These are phyloP conservation scores for Cercospora zeina DNA, from an alignment of 2,329 filamentous ascomycete species.

Conservation along the genomic window DNA sequence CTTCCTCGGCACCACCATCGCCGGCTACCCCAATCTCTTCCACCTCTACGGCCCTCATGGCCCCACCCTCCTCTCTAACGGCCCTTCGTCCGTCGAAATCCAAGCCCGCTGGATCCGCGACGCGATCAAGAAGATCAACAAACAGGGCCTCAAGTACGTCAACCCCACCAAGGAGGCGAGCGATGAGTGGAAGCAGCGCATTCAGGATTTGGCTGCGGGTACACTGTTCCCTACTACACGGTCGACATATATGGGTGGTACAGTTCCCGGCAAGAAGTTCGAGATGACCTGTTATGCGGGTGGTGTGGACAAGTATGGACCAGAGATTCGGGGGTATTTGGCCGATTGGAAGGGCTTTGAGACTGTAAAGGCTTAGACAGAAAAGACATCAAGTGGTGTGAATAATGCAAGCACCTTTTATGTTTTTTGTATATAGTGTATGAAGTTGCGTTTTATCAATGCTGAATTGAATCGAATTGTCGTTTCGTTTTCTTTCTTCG, in stretches of 20 bases:
- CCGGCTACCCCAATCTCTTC: constrained; percentile 38
- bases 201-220: constrained; percentile 33
- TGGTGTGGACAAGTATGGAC: constrained; percentile 33
- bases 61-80: constrained; percentile 48
- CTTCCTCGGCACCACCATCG: constrained; percentile 48
- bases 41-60: constrained; percentile 47
- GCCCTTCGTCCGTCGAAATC: constrained; percentile 46
- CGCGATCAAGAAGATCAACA: constrained; percentile 33
- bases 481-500: neutral
- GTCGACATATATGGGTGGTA: constrained; percentile 37
- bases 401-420: neutral
- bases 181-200: constrained; percentile 35
- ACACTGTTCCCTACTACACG: constrained; percentile 35
- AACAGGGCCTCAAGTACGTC: constrained; percentile 33
- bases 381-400: neutral
- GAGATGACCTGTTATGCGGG: constrained; percentile 38
- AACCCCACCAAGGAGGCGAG: constrained; percentile 36
- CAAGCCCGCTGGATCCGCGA: constrained; percentile 46
- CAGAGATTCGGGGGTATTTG: constrained; percentile 33
- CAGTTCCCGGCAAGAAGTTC: constrained; percentile 33
- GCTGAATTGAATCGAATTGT: neutral
- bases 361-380: constrained; percentile 28
- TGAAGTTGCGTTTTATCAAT: neutral
- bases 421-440: neutral
- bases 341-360: constrained; percentile 34